phyloP scores from a whole-genome alignment of 1,284 basidiomycete genomes.

The Rhodotorula sp. region DNA sequence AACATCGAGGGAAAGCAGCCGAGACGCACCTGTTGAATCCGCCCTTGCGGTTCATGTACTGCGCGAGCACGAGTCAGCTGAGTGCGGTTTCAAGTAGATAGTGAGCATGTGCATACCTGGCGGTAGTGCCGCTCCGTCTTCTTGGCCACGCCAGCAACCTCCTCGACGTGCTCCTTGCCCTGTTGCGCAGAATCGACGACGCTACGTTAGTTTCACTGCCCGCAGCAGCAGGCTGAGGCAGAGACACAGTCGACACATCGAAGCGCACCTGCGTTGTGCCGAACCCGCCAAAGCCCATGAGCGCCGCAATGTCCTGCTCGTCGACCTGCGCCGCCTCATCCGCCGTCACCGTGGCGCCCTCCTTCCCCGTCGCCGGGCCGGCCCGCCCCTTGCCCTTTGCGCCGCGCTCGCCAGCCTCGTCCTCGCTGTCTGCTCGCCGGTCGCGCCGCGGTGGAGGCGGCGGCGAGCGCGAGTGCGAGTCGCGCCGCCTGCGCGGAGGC shows the following conservation, averaged over 20 bases:
- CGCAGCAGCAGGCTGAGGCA: too few species aligned
- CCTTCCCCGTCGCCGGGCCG: not conserved
- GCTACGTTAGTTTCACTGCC: too few species aligned
- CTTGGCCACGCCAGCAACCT: constrained; percentile 62
- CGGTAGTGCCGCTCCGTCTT: constrained; percentile 93
- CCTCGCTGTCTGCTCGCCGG: not conserved
- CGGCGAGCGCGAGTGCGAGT: constrained; percentile 1
- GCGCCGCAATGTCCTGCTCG: constrained; percentile 76
- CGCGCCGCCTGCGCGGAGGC: not conserved
- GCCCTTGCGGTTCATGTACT: constrained; percentile 92
- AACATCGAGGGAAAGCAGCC: not conserved
- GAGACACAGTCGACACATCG: not conserved
- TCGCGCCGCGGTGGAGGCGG: not conserved
- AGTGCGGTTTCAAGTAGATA: not conserved
- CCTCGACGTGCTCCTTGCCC: constrained; percentile 69
- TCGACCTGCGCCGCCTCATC: constrained; percentile 64
- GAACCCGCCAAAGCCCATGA: constrained; percentile 89
- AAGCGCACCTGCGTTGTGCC: constrained; percentile 78
- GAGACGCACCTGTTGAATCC: constrained; percentile 78
- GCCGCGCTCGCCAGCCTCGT: not conserved
- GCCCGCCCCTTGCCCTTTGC: not conserved
- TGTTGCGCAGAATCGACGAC: constrained; percentile 11
- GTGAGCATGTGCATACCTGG: not conserved
- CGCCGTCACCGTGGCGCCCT: constrained; percentile 39
- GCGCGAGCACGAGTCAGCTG: constrained; percentile 48